A percentile compares a stretch with the other conserved stretches of the same genome.
These are phyloP conservation scores for Syzygium grande DNA, from an alignment of 345 rosid genomes.

Conservation along the genomic window DNA sequence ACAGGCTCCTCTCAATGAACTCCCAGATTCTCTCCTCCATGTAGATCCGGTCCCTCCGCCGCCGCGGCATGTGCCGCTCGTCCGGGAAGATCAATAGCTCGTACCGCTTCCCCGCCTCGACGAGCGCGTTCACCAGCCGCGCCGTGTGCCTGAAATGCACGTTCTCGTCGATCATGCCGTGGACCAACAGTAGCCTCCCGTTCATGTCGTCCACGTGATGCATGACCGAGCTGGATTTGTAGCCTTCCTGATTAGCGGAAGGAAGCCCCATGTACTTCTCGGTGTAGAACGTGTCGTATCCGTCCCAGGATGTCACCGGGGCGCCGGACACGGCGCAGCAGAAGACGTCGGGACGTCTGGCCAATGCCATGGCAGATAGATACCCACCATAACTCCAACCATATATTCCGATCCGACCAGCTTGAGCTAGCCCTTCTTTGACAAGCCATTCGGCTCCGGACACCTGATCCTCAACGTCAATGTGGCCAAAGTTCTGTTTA, in stretches of 20 bases:
- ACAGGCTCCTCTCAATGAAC: conserved; percentile 65
- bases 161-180: conserved; percentile 95
- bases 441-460: conserved; percentile 83
- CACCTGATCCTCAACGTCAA: conserved; percentile 80
- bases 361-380: conserved; percentile 67
- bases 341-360: conserved; percentile 61
- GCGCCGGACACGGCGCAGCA: conserved; percentile 76
- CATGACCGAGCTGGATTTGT: conserved; percentile 64
- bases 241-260: conserved; percentile 21
- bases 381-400: conserved; percentile 99
- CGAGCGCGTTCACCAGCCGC: conserved; percentile 77
- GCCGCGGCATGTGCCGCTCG: conserved; percentile 83
- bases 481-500: conserved; percentile 42
- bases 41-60: conserved; percentile 51
- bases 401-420: conserved; percentile 61
- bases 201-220: conserved; percentile 52
- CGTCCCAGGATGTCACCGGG: conserved; percentile 97
- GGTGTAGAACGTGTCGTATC: conserved; percentile 82
- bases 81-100: conserved; percentile 83
- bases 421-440: conserved; percentile 61
- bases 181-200: conserved; percentile 65
- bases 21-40: conserved; percentile 98
- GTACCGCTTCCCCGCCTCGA: conserved; percentile 57
- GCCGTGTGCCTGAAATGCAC: conserved; percentile 95
- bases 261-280: conserved; percentile 97